Base-by-base conservation (phyloP, 495 filamentous ascomycete species). In the Penicillium egyptiacum region DNA sequence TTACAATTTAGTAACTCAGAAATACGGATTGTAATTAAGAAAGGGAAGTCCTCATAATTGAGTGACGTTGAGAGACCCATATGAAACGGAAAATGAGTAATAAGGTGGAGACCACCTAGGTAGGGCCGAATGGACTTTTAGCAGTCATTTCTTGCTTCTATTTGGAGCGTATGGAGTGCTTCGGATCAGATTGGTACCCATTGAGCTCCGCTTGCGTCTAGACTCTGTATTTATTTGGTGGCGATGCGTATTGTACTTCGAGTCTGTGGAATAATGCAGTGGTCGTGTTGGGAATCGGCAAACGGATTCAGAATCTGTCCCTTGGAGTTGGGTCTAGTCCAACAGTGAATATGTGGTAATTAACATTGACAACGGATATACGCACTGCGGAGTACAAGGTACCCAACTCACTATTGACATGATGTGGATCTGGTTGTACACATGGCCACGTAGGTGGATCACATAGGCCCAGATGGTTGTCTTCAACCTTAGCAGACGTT, bases 271-370 rank as follows among this genome's bases (percentile, higher is more conserved):
- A 40, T 19, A 20, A 19, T 30, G 14, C 20, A 26, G 14, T 43
- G 49, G 55, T 40, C 26, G 47, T 19, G 20, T 58, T 58, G 37
- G 45, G 20, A 62, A 61, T 47, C 26, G 53, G 53, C 58, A 57
- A 43, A 42, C 58, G 23, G 47, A 52, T 57, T 57, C 28, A n/a
- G 37, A 43, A 50, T 53, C 14, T 22, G 50, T 37, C 48, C 17
- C 45, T 49, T 49, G 22, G 45, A 47, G 31, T 56, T 19, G 26
- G 39, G 39, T 42, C 39, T 43, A 25, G 41, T 23, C 12, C 9
- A 23, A 16, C n/a, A 12, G 12, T 23, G 40, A 43, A 23, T 43
- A 22, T 49, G n/a, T 14, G 14, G 1, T 14, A 33, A 19, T 19
- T 8, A 17, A 16, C 14, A 37, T 16, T 37, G 35, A 9, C 3